Evolutionary conservation across 345 rosid genomes (phyloP), one percentile per base, ranked within the genome.

Genomic region (Syzygium jambos): DNA sequence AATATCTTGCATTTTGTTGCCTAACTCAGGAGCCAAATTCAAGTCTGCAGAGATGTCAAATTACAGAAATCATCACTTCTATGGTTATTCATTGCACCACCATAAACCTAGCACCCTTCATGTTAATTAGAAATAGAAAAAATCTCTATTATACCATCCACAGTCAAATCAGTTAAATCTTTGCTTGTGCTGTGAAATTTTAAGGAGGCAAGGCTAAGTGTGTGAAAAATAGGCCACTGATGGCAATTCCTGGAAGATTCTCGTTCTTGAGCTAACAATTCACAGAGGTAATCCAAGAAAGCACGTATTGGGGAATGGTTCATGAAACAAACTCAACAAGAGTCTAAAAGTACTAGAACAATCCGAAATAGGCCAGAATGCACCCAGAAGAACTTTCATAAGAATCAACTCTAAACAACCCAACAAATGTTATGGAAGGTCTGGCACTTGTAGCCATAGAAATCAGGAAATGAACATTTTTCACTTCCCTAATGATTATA

Each of bases 21-120:
- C 94, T 90, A 93, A 90, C 84, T 92, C 95, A 8, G 95, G 95
- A 46, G 86, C 86, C 86, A 91, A 91, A 89, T 86, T 92, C 73
- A 95, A 86, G 90, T 95, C 99, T 96, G 95, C 89, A 92, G 6
- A 54, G 87, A 88, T 87, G 61, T 86, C 84, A 89, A 9, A 38
- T 52, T 21, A 85, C 43, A 85, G 27, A 17, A 52, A 80, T 52
- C 52, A 21, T 63, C 55, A 73, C 49, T 52, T 29, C 46, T 84
- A 84, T 52, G 19, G 17, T 38, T 38, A 34, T 73, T 43, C 25
- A 38, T 38, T 19, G 82, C 82, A 73, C 82, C 14, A 4, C 38
- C 82, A 38, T 38, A 38, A 34, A 73, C 82, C 82, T 73, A 73
- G 49, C 80, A 38, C 27, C 49, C 4, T 1, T 30, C 4, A 12